phyloP scores from a whole-genome alignment of 164 flowering plant species.

The Tetracentron sinense region DNA sequence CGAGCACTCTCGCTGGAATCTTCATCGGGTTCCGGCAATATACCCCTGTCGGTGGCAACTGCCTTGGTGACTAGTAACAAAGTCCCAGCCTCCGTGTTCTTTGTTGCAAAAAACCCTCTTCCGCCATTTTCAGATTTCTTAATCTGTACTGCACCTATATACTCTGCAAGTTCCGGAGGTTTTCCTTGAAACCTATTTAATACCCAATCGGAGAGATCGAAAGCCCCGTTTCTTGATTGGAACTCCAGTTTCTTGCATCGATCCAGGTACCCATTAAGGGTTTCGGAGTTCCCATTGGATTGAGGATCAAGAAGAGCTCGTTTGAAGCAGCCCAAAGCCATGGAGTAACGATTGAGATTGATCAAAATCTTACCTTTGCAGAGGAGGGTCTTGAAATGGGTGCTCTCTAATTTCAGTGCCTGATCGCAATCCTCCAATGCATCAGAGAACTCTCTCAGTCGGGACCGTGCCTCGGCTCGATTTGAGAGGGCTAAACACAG shows the following conservation, averaged over 20 bases:
- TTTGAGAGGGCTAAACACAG: conserved; percentile 75
- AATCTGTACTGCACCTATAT: conserved; percentile 60
- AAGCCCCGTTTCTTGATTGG: conserved; percentile 58
- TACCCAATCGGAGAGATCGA: conserved; percentile 87
- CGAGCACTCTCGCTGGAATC: conserved; percentile 47
- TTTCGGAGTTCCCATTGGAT: conserved; percentile 35
- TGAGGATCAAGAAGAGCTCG: conserved; percentile 47
- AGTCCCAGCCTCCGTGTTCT: conserved; percentile 64
- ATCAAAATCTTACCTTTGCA: conserved; percentile 83
- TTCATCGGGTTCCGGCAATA: conserved; percentile 38
- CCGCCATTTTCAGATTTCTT: conserved; percentile 60
- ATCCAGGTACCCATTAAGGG: conserved; percentile 49
- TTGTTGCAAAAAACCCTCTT: conserved; percentile 65
- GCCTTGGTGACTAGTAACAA: conserved; percentile 68
- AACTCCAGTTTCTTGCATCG: conserved; percentile 66
- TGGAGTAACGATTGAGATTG: conserved; percentile 43
- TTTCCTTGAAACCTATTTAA: conserved; percentile 52
- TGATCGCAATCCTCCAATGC: conserved; percentile 67
- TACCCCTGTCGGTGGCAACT: conserved; percentile 68
- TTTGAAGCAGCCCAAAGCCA: conserved; percentile 60
- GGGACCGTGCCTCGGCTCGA: conserved; percentile 63
- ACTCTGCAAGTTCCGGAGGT: conserved; percentile 68
- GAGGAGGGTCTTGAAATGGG: conserved; percentile 75
- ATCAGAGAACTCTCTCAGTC: conserved; percentile 30
- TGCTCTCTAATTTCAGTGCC: conserved; percentile 52